phyloP scores from a whole-genome alignment of 2,329 filamentous ascomycete genomes.

The Davidsoniella australis region DNA sequence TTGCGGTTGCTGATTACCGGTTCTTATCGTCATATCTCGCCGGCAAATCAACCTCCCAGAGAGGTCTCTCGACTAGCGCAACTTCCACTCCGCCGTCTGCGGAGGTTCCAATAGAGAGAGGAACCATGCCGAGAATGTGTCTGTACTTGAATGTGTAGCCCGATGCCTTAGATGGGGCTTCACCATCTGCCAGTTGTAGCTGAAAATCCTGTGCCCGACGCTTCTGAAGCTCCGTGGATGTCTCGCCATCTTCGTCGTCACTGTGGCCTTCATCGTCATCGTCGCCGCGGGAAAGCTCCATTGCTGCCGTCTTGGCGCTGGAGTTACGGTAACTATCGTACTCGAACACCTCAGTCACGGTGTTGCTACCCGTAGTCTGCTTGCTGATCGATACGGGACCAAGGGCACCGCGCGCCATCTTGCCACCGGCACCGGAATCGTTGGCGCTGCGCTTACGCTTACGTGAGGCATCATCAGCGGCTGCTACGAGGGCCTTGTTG shows the following conservation, averaged over 20 bases:
- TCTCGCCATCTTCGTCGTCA: constrained; percentile 15
- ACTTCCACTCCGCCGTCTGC: constrained; percentile 45
- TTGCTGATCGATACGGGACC: constrained; percentile 27
- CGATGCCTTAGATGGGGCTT: constrained; percentile 23
- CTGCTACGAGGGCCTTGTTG: constrained; percentile 17
- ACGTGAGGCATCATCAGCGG: constrained; percentile 20
- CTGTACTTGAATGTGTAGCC: constrained; percentile 91
- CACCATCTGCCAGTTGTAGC: constrained; percentile 18
- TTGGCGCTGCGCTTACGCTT: constrained; percentile 37
- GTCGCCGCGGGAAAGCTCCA: constrained; percentile 12
- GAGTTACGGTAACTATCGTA: constrained; percentile 9
- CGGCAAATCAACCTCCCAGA: constrained; percentile 65
- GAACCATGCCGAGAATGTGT: constrained; percentile 63
- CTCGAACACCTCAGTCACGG: constrained; percentile 10
- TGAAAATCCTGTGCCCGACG: constrained; percentile 7
- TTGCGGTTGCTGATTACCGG: too few relatives aligned
- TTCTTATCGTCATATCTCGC: constrained; percentile 35
- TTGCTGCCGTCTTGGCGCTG: constrained; percentile 14
- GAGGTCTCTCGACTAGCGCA: constrained; percentile 71
- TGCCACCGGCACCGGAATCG: constrained; percentile 35
- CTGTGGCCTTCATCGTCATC: constrained; percentile 26
- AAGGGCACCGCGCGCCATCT: constrained; percentile 30
- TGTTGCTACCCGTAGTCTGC: constrained; percentile 16
- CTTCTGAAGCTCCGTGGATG: constrained; percentile 3
- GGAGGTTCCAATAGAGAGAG: constrained; percentile 20